Evolutionary conservation across 768 basidiomycete species (phyloP).

Genomic region (Suillus clintonianus): DNA sequence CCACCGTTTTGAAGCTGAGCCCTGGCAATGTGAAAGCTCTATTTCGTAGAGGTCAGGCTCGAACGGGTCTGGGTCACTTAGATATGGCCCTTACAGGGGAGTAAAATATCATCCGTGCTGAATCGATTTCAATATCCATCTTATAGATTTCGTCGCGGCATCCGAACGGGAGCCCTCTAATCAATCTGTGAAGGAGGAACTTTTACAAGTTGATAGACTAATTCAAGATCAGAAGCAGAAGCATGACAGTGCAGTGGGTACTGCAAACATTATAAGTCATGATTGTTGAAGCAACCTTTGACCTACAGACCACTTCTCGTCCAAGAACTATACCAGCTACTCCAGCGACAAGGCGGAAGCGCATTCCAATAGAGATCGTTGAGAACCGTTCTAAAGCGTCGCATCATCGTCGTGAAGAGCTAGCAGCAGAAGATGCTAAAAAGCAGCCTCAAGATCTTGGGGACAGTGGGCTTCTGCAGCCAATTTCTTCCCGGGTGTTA

Average conservation of each 20-base stretch:
- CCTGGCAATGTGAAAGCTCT: constrained; percentile 73
- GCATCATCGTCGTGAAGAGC: constrained; percentile 9
- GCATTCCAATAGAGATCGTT: constrained; percentile 65
- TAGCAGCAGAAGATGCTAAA: constrained; percentile 5
- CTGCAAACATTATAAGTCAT: neutral
- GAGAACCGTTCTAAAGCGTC: constrained; percentile 27
- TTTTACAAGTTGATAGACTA: constrained; percentile 49
- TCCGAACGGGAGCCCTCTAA: constrained; percentile 67
- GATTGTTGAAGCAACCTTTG: neutral
- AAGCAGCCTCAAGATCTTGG: constrained; percentile 8
- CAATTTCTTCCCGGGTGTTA: constrained; percentile 40
- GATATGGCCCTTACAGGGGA: constrained; percentile 62
- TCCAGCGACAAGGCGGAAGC: constrained; percentile 45
- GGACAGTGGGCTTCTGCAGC: constrained; percentile 33
- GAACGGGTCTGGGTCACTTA: constrained; percentile 53
- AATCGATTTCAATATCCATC: constrained; percentile 5
- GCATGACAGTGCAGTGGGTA: constrained; percentile 28
- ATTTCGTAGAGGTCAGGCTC: constrained; percentile 78
- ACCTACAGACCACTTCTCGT: constrained; percentile 9
- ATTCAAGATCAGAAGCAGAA: constrained; percentile 33
- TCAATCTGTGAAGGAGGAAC: constrained; percentile 60
- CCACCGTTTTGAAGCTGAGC: constrained; percentile 56
- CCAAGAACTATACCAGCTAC: constrained; percentile 4
- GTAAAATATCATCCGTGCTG: neutral
- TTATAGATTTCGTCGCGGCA: constrained; percentile 61